Percentiles rank a stretch among this genome's conserved stretches.
These are phyloP conservation scores for Miamiensis avidus DNA, from an alignment of 169 alveolate species.

Conservation along the genomic window DNA sequence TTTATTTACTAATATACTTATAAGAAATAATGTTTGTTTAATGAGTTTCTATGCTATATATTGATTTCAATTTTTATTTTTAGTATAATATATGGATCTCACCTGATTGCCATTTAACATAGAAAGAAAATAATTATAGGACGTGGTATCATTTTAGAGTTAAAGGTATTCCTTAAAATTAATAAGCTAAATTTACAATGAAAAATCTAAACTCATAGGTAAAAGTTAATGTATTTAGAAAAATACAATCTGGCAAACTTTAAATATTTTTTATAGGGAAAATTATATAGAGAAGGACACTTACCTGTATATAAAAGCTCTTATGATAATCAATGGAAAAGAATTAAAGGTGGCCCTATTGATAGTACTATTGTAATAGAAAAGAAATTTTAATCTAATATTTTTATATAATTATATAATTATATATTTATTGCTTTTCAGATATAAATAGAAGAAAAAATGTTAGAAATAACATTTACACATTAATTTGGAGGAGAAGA, in stretches of 20 bases:
- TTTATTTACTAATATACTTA: no score
- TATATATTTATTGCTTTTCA: not conserved
- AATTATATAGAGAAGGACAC: constrained; percentile 26
- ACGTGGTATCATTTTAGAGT: constrained; percentile 28
- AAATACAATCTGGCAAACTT: not conserved
- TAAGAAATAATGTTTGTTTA: no score
- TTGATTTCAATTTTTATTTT: no score
- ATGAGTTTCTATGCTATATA: no score
- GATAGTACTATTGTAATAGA: constrained; percentile 23
- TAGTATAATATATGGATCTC: constrained; percentile 22
- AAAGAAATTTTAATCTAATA: not conserved
- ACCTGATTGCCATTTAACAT: constrained; percentile 15
- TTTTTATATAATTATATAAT: not conserved
- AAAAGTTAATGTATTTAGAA: not conserved
- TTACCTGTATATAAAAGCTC: constrained; percentile 13
- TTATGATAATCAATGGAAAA: constrained; percentile 6
- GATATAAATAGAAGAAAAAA: constrained; percentile 13
- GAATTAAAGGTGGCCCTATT: not conserved
- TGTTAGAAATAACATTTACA: constrained; percentile 18
- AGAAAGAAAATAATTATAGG: constrained; percentile 20
- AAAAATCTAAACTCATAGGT: constrained; percentile 17
- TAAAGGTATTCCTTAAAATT: constrained; percentile 10
- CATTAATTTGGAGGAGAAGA: constrained; percentile 9
- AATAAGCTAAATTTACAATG: not conserved
- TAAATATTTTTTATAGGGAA: not conserved